phyloP scores from a whole-genome alignment of 192 early-diverging fungal species.

The Podila epigama region DNA sequence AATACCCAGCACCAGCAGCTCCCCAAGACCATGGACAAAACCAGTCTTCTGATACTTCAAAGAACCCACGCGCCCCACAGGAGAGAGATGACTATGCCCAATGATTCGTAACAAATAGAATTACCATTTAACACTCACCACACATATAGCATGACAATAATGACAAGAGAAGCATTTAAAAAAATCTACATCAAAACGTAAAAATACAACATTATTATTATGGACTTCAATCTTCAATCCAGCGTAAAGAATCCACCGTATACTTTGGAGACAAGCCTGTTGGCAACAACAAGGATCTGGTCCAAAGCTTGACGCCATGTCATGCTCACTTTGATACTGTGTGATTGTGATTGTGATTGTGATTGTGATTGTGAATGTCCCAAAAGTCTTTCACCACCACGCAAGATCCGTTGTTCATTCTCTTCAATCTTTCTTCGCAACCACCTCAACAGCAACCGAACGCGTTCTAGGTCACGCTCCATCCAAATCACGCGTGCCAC shows the following conservation, averaged over 20 bases:
- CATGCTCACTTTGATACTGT: neutral
- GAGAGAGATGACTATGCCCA: neutral
- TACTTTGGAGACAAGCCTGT: neutral
- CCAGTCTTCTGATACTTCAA: neutral
- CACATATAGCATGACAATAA: neutral
- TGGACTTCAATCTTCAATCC: slow-evolving; percentile 1
- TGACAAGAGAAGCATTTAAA: no score
- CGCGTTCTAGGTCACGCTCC: slow-evolving; percentile 40
- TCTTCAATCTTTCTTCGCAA: slow-evolving; percentile 16
- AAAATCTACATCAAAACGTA: no score
- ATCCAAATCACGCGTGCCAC: slow-evolving; percentile 28
- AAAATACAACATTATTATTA: no score
- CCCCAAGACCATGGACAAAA: neutral
- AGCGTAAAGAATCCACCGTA: slow-evolving; percentile 22
- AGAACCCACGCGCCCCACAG: neutral
- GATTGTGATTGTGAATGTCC: no score
- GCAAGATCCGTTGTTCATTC: slow-evolving; percentile 5
- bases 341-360: no score
- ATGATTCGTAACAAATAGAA: no score
- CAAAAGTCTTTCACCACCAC: no score
- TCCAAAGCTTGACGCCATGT: slow-evolving; percentile 22
- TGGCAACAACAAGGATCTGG: neutral
- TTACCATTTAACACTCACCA: neutral
- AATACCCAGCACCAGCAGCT: neutral
- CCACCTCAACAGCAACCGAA: slow-evolving; percentile 19